Evolutionary conservation across 1,284 basidiomycete species (phyloP), one percentile per base, ranked within the genome.

Genomic region (Cryptococcus sp.): DNA sequence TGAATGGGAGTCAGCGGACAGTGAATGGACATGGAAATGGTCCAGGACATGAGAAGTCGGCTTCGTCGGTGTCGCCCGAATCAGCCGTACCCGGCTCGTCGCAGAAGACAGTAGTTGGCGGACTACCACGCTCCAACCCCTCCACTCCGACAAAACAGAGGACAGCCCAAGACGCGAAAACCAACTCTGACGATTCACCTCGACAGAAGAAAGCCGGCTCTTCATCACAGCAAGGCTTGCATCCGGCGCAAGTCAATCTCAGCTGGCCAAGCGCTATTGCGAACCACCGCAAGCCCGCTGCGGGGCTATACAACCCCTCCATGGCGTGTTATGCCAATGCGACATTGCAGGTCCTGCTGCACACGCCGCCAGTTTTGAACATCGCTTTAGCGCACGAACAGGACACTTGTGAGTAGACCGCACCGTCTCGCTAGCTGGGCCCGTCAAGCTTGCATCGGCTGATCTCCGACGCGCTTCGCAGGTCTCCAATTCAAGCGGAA

Each of bases 311-410:
- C 71, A 99, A 99, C 79, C 87, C 82, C n/a, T 93, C 93, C 51
- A 99, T 98, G 77, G 96, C 93, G 1, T 99, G 96, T 80, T 99
- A 97, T 79, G 82, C 97, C 69, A 99, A 99, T 79, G 93, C 92
- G 65, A 91, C 90, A 38, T 81, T 99, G 59, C 96, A 99, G 81
- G 92, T 93, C 67, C 83, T 99, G 50, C 80, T 98, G 20, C 94
- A 99, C 75, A 98, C 95, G 0, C 88, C 94, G 10, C 93, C 94
- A 3, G 83, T 99, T 19, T 83, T 96, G 31, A 84, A 85, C 62
- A 79, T 90, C 40, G 77, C 94, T 13, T 61, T 84, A 35, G 80
- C 79, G 1, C 90, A 94, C 70, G 78, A 79, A 20, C 79, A 79
- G 50, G 75, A 81, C 4, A 75, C 81, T 46, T 82, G 84, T 82